Percentiles rank a stretch among this genome's conserved stretches.
Conservation (phyloP, 2,329 filamentous ascomycete genomes). For the Fusarium vanettenii region DNA sequence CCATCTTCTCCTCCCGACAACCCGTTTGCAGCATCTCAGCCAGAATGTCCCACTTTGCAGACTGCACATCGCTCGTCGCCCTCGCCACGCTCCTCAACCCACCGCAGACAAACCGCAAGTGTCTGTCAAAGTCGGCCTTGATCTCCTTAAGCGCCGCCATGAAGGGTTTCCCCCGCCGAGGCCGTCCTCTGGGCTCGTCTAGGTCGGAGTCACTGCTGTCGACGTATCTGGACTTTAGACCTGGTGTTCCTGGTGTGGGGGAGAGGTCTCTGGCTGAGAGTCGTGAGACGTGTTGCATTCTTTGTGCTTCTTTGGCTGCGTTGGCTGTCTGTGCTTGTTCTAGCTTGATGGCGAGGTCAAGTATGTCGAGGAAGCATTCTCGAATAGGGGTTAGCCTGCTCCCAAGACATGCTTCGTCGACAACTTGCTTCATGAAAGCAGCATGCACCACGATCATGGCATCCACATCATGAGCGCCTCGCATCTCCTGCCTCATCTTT, state of each 20-base stretch:
- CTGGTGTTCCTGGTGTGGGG: constrained; percentile 32
- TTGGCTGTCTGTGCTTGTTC: constrained; percentile 66
- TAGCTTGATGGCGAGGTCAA: constrained; percentile 80
- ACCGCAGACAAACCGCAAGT: constrained; percentile 76
- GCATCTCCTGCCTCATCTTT: constrained; percentile 68
- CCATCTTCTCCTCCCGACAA: constrained; percentile 36
- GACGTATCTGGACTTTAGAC: constrained; percentile 42
- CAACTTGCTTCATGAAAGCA: constrained; percentile 69
- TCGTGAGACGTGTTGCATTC: constrained; percentile 50
- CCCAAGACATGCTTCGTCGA: constrained; percentile 77
- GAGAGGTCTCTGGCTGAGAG: constrained; percentile 33
- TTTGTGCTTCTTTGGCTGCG: constrained; percentile 48
- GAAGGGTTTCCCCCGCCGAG: constrained; percentile 55
- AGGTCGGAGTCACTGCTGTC: constrained; percentile 43
- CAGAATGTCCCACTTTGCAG: constrained; percentile 80
- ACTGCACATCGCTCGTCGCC: constrained; percentile 71
- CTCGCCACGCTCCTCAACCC: constrained; percentile 81
- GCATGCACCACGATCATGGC: constrained; percentile 80
- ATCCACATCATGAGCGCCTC: constrained; percentile 77
- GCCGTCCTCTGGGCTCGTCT: constrained; percentile 39
- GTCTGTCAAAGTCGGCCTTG: constrained; percentile 70
- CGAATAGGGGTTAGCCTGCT: constrained; percentile 76
- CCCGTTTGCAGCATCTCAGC: constrained; percentile 80
- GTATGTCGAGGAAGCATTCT: constrained; percentile 77
- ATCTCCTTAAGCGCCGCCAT: constrained; percentile 66